Conservation (phyloP, 257 asterid species). For the Sherardia arvensis region DNA sequence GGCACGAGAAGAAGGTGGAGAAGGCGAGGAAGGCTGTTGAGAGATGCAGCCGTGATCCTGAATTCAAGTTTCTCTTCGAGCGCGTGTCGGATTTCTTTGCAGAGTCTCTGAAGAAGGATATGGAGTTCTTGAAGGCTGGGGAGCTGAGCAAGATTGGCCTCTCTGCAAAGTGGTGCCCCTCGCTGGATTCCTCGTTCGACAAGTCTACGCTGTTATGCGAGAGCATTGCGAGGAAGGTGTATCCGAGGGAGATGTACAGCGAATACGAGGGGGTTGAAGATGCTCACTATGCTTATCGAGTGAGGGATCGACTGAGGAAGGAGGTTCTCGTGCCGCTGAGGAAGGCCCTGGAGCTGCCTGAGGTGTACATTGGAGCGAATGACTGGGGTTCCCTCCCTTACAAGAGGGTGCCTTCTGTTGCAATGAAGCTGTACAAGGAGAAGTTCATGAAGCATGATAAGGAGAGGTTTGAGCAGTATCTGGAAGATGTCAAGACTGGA, state of each 20-base stretch:
- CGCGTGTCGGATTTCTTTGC: conserved; percentile 8
- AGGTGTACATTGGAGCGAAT: conserved; percentile 14
- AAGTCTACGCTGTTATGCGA: conserved; percentile 12
- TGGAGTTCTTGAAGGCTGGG: conserved; percentile 12
- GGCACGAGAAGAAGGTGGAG: conserved; percentile 8
- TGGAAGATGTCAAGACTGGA: conserved; percentile 5
- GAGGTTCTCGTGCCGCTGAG: conserved; percentile 13
- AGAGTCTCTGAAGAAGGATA: conserved; percentile 5
- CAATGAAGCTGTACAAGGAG: conserved; percentile 15
- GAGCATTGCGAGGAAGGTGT: conserved; percentile 10
- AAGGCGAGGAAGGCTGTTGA: conserved; percentile 11
- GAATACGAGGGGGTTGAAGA: conserved; percentile 4
- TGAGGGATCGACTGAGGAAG: conserved; percentile 12
- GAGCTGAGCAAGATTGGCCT: conserved; percentile 7
- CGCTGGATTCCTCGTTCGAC: conserved; percentile 16
- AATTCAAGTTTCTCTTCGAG: conserved; percentile 15
- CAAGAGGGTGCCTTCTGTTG: conserved; percentile 13
- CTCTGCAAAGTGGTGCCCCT: conserved; percentile 17
- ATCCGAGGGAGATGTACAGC: background rate
- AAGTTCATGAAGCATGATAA: conserved; percentile 9
- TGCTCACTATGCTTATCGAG: background rate
- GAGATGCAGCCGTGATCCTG: conserved; percentile 1
- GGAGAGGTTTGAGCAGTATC: conserved; percentile 10
- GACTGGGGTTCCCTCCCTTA: conserved; percentile 11
- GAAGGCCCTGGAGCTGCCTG: conserved; percentile 12